Percentiles rank a stretch among this genome's conserved stretches.
Evolutionary conservation across 495 filamentous ascomycete species (phyloP).

Genomic region (Podospora pseudocomata): DNA sequence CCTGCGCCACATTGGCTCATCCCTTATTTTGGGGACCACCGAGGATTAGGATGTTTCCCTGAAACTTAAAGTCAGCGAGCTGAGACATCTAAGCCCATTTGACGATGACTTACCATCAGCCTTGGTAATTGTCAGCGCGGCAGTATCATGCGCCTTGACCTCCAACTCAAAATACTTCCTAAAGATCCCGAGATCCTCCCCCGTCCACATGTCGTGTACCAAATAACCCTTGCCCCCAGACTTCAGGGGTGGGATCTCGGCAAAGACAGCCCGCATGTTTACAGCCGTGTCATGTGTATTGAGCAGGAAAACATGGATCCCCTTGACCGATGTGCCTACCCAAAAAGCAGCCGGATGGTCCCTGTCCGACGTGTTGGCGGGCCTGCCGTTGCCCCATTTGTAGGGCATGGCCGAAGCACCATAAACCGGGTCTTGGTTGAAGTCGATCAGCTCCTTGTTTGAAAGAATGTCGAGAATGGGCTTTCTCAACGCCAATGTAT

Average conservation of each 20-base stretch:
- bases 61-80: neutral
- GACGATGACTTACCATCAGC: conserved; percentile 9
- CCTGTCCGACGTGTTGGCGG: conserved; percentile 29
- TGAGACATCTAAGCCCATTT: neutral
- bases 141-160: conserved; percentile 16
- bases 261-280: conserved; percentile 44
- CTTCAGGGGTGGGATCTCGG: conserved; percentile 50
- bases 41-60: neutral
- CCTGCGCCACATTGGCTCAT: neutral
- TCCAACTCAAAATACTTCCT: neutral
- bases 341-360: conserved; percentile 60
- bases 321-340: conserved; percentile 45
- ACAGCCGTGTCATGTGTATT: conserved; percentile 40
- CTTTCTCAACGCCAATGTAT: neutral
- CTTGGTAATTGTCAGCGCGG: conserved; percentile 17
- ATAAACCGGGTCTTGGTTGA: conserved; percentile 54
- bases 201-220: conserved; percentile 21
- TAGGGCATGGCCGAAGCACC: conserved; percentile 57
- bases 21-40: neutral
- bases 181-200: conserved; percentile 10
- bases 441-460: conserved; percentile 55
- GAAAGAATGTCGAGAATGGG: conserved; percentile 34
- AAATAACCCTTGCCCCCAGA: neutral
- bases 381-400: conserved; percentile 63
- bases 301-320: conserved; percentile 51